phyloP scores from a whole-genome alignment of 176 grass and related monocot genomes.

The Pontederia paniculata region DNA sequence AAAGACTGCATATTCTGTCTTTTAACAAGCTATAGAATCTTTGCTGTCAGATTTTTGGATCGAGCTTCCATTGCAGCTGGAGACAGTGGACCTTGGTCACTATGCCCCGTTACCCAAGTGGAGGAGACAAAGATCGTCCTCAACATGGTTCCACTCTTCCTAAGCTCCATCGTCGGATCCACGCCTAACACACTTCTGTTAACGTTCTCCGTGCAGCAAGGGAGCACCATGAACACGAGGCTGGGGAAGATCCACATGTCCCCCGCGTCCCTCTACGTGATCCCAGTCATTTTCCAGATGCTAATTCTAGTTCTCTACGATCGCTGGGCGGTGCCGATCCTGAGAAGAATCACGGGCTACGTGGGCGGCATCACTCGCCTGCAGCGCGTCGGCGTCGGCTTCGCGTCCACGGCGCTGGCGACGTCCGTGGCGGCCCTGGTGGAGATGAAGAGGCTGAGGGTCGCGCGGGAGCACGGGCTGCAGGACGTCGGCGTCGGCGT shows the following conservation, averaged over 20 bases:
- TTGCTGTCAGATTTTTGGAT: conserved; percentile 47
- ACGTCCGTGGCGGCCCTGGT: conserved; percentile 40
- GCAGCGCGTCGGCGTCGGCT: conserved; percentile 55
- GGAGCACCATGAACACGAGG: conserved; percentile 53
- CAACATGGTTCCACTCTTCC: conserved; percentile 57
- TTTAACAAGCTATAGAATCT: no score
- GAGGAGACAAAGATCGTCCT: conserved; percentile 75
- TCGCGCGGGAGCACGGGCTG: conserved; percentile 16
- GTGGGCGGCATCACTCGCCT: conserved; percentile 57
- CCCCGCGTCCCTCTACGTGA: conserved; percentile 53
- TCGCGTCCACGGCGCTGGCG: conserved; percentile 25
- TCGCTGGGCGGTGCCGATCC: conserved; percentile 36
- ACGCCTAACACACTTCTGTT: conserved; percentile 37
- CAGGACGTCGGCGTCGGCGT: conserved; percentile 6
- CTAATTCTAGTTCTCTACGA: conserved; percentile 55
- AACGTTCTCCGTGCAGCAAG: conserved; percentile 73
- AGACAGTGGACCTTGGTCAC: conserved; percentile 30
- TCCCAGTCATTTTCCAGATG: conserved; percentile 60
- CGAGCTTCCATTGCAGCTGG: conserved; percentile 45
- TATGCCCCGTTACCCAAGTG: conserved; percentile 49
- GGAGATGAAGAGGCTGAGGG: conserved; percentile 37
- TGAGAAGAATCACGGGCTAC: conserved; percentile 39
- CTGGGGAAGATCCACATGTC: conserved; percentile 39
- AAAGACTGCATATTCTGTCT: no score
- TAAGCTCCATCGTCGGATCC: conserved; percentile 43